phyloP scores from a whole-genome alignment of 148 eudicot genomes.

The Amaranthus palmeri region DNA sequence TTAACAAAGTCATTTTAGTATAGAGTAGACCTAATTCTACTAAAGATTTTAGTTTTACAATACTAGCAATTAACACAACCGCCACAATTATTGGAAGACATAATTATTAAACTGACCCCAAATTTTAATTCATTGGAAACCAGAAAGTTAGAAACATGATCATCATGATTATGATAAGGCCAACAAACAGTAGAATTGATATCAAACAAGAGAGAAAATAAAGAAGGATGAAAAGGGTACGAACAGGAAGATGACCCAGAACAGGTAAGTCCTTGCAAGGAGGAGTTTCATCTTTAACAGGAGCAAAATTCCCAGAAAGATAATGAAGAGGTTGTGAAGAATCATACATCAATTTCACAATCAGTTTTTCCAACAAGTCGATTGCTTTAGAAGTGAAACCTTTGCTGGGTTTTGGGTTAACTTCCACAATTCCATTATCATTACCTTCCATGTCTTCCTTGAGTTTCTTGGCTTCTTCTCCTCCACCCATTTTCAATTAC shows the following conservation, averaged over 20 bases:
- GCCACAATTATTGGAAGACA: too few relatives aligned
- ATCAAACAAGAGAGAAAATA: too few relatives aligned
- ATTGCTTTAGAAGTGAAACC: conserved; percentile 58
- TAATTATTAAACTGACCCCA: not conserved
- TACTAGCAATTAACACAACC: too few relatives aligned
- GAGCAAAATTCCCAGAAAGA: conserved; percentile 78
- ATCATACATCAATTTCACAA: conserved; percentile 66
- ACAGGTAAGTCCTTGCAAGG: conserved; percentile 63
- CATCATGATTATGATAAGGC: not conserved
- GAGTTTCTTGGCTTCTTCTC: conserved; percentile 16
- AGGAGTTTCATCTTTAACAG: conserved; percentile 70
- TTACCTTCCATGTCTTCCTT: not conserved
- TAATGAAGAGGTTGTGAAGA: conserved; percentile 49
- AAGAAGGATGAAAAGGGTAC: conserved; percentile 9
- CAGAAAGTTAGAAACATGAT: not conserved
- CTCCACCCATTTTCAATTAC: conserved; percentile 18
- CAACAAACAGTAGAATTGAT: not conserved
- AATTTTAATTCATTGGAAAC: too few relatives aligned
- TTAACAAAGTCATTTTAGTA: too few relatives aligned
- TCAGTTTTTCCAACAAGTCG: conserved; percentile 68
- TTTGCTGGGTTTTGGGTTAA: conserved; percentile 66
- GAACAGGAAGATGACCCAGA: conserved; percentile 72
- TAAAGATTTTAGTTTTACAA: too few relatives aligned
- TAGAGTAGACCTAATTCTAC: too few relatives aligned
- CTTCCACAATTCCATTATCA: conserved; percentile 41